Percentiles rank a stretch among this genome's conserved stretches.
Evolutionary conservation across 371 early-diverging fungal species (phyloP).

Genomic region (Mucor circinelloides): DNA sequence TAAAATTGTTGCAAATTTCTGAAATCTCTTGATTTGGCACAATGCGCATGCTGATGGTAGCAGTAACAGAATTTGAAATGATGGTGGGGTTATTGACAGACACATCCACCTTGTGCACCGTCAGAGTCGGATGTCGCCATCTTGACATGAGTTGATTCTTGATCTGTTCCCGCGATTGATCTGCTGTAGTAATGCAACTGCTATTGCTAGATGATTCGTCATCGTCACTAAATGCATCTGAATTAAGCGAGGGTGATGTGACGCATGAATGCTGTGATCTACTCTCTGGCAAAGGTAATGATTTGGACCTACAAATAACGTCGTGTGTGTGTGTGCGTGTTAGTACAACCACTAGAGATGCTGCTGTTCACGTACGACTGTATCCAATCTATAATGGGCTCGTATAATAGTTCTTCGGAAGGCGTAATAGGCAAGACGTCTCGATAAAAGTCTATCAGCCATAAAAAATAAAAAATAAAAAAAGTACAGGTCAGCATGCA

Average conservation of each 20-base stretch:
- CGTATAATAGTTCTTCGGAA: conserved; percentile 59
- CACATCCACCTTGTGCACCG: conserved; percentile 81
- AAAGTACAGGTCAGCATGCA: no score
- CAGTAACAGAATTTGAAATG: conserved; percentile 71
- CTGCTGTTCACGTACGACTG: conserved; percentile 29
- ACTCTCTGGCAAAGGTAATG: conserved; percentile 16
- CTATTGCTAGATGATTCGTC: neutral
- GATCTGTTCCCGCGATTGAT: conserved; percentile 17
- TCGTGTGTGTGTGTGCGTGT: conserved; percentile 10
- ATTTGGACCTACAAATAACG: conserved; percentile 8
- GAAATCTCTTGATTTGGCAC: conserved; percentile 78
- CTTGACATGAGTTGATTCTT: conserved; percentile 70
- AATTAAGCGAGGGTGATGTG: conserved; percentile 25
- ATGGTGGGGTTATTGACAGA: conserved; percentile 75
- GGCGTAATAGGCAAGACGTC: conserved; percentile 55
- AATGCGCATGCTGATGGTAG: conserved; percentile 77
- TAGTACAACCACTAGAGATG: neutral
- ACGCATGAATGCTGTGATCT: conserved; percentile 37
- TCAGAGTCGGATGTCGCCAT: conserved; percentile 83
- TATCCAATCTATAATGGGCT: conserved; percentile 54
- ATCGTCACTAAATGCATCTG: conserved; percentile 15
- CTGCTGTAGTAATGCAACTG: neutral
- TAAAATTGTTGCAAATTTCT: conserved; percentile 63
- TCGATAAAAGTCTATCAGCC: conserved; percentile 57
- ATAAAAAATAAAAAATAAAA: no score